Evolutionary conservation across 2,329 filamentous ascomycete species (phyloP).

Genomic region (Byssothecium circinans): DNA sequence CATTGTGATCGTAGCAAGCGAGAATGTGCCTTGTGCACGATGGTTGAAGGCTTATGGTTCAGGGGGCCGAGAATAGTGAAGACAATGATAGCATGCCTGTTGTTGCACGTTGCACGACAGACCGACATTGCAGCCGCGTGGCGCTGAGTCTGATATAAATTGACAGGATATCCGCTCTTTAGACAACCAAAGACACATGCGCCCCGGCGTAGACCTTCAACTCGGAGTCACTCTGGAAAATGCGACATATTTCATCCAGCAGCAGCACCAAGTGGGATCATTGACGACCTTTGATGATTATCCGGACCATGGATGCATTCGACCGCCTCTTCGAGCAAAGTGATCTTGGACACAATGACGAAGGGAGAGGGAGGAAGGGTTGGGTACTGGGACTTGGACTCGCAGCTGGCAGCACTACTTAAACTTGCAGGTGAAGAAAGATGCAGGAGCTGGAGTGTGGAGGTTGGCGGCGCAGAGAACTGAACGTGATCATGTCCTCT

Average conservation of each 20-base stretch:
- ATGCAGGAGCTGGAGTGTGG: no score
- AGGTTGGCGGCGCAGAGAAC: no score
- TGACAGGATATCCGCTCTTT: neutral
- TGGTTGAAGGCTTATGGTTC: no score
- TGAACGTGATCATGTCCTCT: no score
- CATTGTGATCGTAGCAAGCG: neutral
- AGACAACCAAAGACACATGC: neutral
- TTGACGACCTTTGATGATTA: constrained; percentile 4
- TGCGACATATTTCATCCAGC: neutral
- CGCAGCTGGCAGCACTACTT: no score
- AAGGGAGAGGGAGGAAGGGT: no score
- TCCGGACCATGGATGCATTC: constrained; percentile 5
- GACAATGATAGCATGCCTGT: neutral
- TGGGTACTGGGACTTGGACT: no score
- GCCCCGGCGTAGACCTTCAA: neutral
- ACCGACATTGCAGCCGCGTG: neutral
- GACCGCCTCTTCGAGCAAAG: neutral
- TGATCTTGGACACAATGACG: no score
- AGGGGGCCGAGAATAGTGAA: neutral
- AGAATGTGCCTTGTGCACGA: neutral
- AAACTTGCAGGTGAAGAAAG: no score
- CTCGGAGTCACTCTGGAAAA: neutral
- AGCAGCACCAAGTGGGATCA: neutral
- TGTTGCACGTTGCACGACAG: neutral
- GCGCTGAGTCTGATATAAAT: neutral